Percentiles rank a stretch among this genome's conserved stretches.
phyloP scores from a whole-genome alignment of 1,284 basidiomycete genomes.

The Mycena citricolor region DNA sequence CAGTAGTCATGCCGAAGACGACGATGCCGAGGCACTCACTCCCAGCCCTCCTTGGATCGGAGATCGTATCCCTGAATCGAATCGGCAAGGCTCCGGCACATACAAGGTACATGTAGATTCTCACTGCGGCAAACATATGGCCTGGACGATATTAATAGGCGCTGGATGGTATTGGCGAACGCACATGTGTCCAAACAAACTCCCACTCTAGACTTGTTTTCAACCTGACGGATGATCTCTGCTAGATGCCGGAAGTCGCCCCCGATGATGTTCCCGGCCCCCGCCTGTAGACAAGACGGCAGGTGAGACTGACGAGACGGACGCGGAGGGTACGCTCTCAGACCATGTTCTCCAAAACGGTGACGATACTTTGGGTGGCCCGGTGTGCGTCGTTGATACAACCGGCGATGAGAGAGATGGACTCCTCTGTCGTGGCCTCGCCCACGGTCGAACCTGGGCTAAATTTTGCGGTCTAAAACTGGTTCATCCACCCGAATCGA shows the following conservation, averaged over 20 bases:
- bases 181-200: constrained; percentile 86
- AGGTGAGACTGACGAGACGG: constrained; percentile 2
- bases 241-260: constrained; percentile 69
- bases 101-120: constrained; percentile 22
- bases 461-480: neutral
- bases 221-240: constrained; percentile 69
- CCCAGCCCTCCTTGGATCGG: constrained; percentile 62
- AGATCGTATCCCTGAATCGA: constrained; percentile 73
- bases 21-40: constrained; percentile 51
- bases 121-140: constrained; percentile 79
- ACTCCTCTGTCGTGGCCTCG: constrained; percentile 57
- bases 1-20: too few relatives aligned
- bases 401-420: constrained; percentile 66
- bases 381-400: constrained; percentile 78
- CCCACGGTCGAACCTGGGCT: constrained; percentile 85
- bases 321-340: constrained; percentile 19
- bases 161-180: constrained; percentile 28
- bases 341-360: constrained; percentile 86
- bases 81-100: neutral
- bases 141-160: constrained; percentile 39
- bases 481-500: too few relatives aligned
- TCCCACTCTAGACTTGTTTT: constrained; percentile 75
- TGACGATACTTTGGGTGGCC: constrained; percentile 62
- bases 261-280: constrained; percentile 79
- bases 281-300: constrained; percentile 53